Percentiles rank a stretch among this genome's conserved stretches.
Evolutionary conservation across 192 early-diverging fungal species (phyloP).

Genomic region (Kickxella alabastrina): DNA sequence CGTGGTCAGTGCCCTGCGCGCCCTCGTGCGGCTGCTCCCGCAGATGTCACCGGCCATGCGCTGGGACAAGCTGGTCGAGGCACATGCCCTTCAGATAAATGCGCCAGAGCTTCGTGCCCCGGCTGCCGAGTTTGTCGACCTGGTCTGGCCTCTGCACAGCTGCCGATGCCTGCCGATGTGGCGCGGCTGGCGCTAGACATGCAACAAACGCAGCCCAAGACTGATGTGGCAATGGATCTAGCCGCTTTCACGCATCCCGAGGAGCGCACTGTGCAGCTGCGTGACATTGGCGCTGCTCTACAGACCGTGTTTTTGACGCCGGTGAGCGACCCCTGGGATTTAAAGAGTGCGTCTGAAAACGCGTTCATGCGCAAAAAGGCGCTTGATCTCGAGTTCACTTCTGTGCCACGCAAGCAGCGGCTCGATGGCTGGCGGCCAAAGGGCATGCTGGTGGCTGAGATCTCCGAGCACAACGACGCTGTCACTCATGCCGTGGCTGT

Average conservation of each 20-base stretch:
- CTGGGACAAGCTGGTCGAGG: constrained; percentile 47
- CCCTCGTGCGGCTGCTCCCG: constrained; percentile 66
- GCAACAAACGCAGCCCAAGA: background rate
- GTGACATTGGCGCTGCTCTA: constrained; percentile 37
- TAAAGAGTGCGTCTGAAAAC: background rate
- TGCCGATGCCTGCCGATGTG: constrained; percentile 21
- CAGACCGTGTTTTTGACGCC: constrained; percentile 45
- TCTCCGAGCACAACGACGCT: constrained; percentile 79
- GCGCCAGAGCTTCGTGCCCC: constrained; percentile 18
- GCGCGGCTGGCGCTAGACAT: constrained; percentile 34
- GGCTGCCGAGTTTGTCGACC: constrained; percentile 27
- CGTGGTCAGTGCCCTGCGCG: constrained; percentile 81
- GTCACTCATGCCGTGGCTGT: constrained; percentile 68
- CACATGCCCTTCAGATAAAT: constrained; percentile 6
- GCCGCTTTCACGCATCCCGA: background rate
- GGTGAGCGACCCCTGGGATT: constrained; percentile 24
- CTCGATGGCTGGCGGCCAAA: constrained; percentile 69
- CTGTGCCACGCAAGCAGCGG: constrained; percentile 12
- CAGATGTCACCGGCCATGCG: constrained; percentile 50
- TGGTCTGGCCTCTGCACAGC: constrained; percentile 18
- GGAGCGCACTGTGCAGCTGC: constrained; percentile 21
- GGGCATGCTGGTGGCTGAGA: constrained; percentile 72
- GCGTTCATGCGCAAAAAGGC: constrained; percentile 52
- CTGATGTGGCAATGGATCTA: background rate
- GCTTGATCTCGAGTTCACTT: constrained; percentile 48